Conservation (phyloP, 2,329 filamentous ascomycete species). For the Plenodomus lindquistii region DNA sequence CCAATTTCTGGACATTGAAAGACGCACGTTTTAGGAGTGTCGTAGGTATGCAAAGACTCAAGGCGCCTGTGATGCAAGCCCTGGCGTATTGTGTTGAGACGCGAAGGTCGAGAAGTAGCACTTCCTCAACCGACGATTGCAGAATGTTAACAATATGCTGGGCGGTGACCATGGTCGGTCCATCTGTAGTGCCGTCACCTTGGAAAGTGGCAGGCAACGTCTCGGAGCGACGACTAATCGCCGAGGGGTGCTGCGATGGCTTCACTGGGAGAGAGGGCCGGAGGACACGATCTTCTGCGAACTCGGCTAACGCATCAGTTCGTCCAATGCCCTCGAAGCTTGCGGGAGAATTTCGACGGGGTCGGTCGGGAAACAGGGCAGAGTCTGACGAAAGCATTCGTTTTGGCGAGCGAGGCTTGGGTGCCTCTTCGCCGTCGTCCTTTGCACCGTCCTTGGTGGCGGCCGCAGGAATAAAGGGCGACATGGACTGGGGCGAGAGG, state of each 20-base stretch:
- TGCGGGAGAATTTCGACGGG: slow-evolving; percentile 54
- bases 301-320: slow-evolving; percentile 40
- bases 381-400: slow-evolving; percentile 53
- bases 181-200: slow-evolving; percentile 29
- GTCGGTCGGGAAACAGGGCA: slow-evolving; percentile 46
- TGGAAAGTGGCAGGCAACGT: slow-evolving; percentile 48
- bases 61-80: slow-evolving; percentile 74
- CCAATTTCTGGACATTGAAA: slow-evolving; percentile 84
- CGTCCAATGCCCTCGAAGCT: slow-evolving; percentile 45
- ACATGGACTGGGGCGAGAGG: slow-evolving; percentile 45
- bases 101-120: slow-evolving; percentile 81
- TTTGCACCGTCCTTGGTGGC: slow-evolving; percentile 17
- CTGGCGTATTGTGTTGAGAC: slow-evolving; percentile 81
- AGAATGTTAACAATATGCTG: slow-evolving; percentile 56
- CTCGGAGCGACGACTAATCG: slow-evolving; percentile 47
- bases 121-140: slow-evolving; percentile 51
- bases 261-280: slow-evolving; percentile 39
- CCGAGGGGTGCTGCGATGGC: slow-evolving; percentile 16
- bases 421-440: slow-evolving; percentile 21
- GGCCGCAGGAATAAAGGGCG: slow-evolving; percentile 14
- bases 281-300: slow-evolving; percentile 35
- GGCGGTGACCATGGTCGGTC: slow-evolving; percentile 50
- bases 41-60: slow-evolving; percentile 94
- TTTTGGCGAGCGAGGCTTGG: slow-evolving; percentile 52
- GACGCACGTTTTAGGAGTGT: slow-evolving; percentile 89